Percentiles rank a stretch among this genome's conserved stretches.
Evolutionary conservation across 2,329 filamentous ascomycete species (phyloP).

Genomic region (Lachnellula subtilissima): DNA sequence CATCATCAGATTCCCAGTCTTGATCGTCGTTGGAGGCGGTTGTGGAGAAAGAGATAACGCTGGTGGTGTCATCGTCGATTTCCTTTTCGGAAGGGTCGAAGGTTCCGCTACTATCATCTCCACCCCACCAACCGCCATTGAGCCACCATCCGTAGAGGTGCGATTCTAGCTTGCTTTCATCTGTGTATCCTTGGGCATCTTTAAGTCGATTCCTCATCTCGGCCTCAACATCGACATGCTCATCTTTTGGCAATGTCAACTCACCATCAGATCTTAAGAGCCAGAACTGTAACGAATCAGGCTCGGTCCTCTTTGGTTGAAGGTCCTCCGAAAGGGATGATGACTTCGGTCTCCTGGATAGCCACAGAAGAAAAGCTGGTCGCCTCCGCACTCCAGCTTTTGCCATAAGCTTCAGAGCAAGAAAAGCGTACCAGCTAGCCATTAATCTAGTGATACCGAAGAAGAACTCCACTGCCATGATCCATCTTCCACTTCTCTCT

Average conservation of each 20-base stretch:
- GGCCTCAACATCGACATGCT: constrained; percentile 73
- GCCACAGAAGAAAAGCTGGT: constrained; percentile 57
- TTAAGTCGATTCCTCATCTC: constrained; percentile 64
- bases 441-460: constrained; percentile 67
- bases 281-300: constrained; percentile 46
- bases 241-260: constrained; percentile 51
- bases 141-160: constrained; percentile 84
- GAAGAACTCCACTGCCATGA: constrained; percentile 71
- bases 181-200: constrained; percentile 36
- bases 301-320: constrained; percentile 20
- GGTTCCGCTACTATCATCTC: constrained; percentile 73
- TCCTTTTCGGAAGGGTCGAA: constrained; percentile 56
- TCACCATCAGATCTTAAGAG: constrained; percentile 48
- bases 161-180: constrained; percentile 65
- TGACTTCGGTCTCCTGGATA: constrained; percentile 27
- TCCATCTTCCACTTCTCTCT: constrained; percentile 74
- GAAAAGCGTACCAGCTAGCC: constrained; percentile 37
- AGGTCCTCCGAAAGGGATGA: constrained; percentile 6
- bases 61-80: constrained; percentile 70
- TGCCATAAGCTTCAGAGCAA: constrained; percentile 40
- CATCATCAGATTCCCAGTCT: constrained; percentile 43
- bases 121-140: constrained; percentile 78
- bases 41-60: constrained; percentile 59
- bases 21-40: constrained; percentile 38
- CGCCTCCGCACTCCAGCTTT: constrained; percentile 55